Evolutionary conservation across 352 stramenopile species (phyloP).

Genomic region (Hyaloperonospora arabidopsidis): DNA sequence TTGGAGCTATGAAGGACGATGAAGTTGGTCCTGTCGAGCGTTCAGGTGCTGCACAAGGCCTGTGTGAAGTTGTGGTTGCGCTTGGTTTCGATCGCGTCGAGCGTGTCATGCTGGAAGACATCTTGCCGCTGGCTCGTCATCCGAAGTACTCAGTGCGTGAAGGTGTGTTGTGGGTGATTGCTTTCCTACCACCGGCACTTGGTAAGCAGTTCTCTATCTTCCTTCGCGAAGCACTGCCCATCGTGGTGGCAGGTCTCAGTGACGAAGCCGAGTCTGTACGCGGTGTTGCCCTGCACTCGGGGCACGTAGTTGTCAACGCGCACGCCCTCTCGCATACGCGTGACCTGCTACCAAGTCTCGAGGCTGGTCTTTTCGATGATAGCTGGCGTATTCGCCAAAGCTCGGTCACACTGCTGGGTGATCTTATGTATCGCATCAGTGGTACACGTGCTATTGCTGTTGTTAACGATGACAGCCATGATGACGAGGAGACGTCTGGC

Average conservation of each 20-base stretch:
- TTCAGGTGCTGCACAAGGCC: conserved; percentile 95
- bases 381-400: conserved; percentile 98
- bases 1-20: conserved; percentile 93
- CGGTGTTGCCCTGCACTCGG: conserved; percentile 95
- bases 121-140: conserved; percentile 92
- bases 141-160: conserved; percentile 93
- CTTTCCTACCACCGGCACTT: conserved; percentile 95
- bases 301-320: conserved; percentile 95
- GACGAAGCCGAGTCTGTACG: conserved; percentile 97
- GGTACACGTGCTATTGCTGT: conserved; percentile 87
- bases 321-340: conserved; percentile 94
- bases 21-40: conserved; percentile 91
- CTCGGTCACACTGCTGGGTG: conserved; percentile 93
- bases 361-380: conserved; percentile 94
- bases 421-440: conserved; percentile 96
- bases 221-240: conserved; percentile 91
- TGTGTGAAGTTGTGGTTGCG: conserved; percentile 93
- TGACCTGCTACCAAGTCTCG: conserved; percentile 96
- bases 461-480: conserved; percentile 41
- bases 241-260: conserved; percentile 95
- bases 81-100: conserved; percentile 76
- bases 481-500: conserved; percentile 78
- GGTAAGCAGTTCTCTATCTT: conserved; percentile 90
- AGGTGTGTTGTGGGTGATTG: conserved; percentile 98
- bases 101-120: conserved; percentile 82